Evolutionary conservation across 2,329 filamentous ascomycete species (phyloP), one percentile per base, ranked within the genome.

Genomic region (Ophiosphaerella herpotricha): DNA sequence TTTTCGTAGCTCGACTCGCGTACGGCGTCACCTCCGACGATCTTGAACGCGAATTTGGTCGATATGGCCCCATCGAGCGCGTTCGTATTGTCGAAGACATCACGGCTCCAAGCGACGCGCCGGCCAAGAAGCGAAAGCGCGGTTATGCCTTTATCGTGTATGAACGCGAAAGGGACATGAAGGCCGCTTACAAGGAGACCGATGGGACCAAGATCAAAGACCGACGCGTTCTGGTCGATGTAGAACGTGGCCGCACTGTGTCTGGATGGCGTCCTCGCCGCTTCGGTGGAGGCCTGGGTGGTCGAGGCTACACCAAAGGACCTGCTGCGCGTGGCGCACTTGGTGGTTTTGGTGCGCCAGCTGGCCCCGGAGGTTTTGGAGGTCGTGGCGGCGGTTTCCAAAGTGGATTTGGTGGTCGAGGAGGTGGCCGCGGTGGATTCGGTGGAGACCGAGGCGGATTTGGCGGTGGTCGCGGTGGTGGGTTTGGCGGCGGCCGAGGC

Each of bases 71-170:
- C 4, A 95, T 99, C 73, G 94, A 97, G 76, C 86, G 92, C 71
- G 96, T 96, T 67, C 90, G 93, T 55, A 90, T 96, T 63, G 85
- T 97, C 61, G 85, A 85, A 66, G 88, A 96, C 71, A 87, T 85
- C 4, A 85, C 90, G 63, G 82, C 85, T 82, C 61, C 83, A 83
- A 68, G 88, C 82, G 74, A 84, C 82, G 48, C 89, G 40, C 62
- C 71, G 11, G 45, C 56, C 7, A 76, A 76, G 60, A 78, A 76
- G 68, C 91, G 92, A 77, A 90, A 95, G 69, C 83, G 88, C 67
- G 94, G 94, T 55, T 99, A 99, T 75, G 94, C 91, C 54, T 99
- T 99, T 71, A 88, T 99, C 63, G 90, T 97, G 46, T 99, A 93
- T 72, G 93, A 97, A 76, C 88, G 90, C 74, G 94, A 97, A 77